These are phyloP conservation scores for Turritis glabra DNA, from an alignment of 345 rosid species.

Conservation along the genomic window DNA sequence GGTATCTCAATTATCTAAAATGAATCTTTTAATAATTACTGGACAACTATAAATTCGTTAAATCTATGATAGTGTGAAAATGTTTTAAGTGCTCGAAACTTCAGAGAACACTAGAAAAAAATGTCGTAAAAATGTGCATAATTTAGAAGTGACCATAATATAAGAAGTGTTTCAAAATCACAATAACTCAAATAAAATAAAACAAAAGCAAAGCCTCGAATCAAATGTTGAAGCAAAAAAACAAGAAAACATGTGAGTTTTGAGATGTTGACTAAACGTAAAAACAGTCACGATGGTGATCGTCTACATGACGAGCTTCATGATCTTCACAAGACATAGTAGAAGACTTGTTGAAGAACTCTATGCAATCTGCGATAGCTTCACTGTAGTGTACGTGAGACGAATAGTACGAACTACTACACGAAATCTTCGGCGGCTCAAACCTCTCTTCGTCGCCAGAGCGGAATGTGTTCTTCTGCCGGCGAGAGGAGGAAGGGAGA, in stretches of 20 bases:
- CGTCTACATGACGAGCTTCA: constrained; percentile 51
- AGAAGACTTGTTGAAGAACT: constrained; percentile 88
- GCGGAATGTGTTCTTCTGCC: constrained; percentile 9
- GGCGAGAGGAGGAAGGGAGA: constrained; percentile 42
- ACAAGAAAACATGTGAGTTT: not conserved
- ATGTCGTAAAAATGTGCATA: not conserved
- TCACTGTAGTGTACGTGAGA: constrained; percentile 78
- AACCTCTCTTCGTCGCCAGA: constrained; percentile 40
- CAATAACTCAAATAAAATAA: constrained; percentile 10
- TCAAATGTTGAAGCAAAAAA: constrained; percentile 1
- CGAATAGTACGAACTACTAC: constrained; percentile 77
- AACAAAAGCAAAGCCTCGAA: constrained; percentile 19
- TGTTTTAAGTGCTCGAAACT: not conserved
- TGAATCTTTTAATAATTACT: no score
- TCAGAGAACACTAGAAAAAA: not conserved
- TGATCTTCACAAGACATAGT: constrained; percentile 58
- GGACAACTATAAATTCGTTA: no score
- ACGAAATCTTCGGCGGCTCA: constrained; percentile 85
- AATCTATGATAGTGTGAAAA: not conserved
- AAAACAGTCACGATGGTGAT: constrained; percentile 47
- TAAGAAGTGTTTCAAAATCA: constrained; percentile 12
- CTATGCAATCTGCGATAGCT: constrained; percentile 95
- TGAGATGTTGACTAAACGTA: constrained; percentile 26
- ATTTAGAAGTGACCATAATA: not conserved
- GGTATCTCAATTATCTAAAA: no score